Evolutionary conservation across 2,329 filamentous ascomycete species (phyloP), one percentile per base, ranked within the genome.

Genomic region (Colletotrichum sp.): DNA sequence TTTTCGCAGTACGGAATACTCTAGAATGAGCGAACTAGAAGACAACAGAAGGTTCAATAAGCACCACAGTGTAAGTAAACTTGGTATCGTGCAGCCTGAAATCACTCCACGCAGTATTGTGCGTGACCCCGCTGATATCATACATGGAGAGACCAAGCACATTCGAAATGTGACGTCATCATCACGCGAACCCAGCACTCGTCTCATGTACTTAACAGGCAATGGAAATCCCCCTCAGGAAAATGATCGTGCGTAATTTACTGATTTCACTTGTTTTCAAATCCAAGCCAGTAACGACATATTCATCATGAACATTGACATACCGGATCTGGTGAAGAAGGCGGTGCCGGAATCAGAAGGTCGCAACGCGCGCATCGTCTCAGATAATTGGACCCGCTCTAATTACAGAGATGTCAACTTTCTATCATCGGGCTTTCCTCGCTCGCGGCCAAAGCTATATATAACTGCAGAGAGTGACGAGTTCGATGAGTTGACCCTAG

Each of bases 351-450:
- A 83, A 64, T 78, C 82, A 0, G 79, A 83, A 66, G 81, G 78
- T 18, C 82, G 82, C 36, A 83, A 83, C 59, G 82, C 81, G 7
- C 80, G 81, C 69, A 78, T 83, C 65, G 49, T 82, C 28, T 83
- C 81, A 1, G 79, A 83, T 30, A 82, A 85, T 78, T 80, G 79
- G 66, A 80, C 77, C 60, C 78, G 79, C 16, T 72, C 82, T 1
- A 86, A 86, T 72, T 80, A 86, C 77, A 84, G 85, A 64, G 87
- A 88, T 68, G 80, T 82, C 4, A 83, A 83, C 39, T 88, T 88
- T 68, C 81, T 88, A 0, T 88, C 87, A 0, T 72, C 79, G 6
- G 81, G 85, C 10, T 88, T 88, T 69, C 86, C 85, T 1, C 80
- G 81, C 1, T 76, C 77, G 1, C 80, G 83, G 0, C 85, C 85